Base-by-base conservation (phyloP, 83 land plant species). In the Larix sibirica region DNA sequence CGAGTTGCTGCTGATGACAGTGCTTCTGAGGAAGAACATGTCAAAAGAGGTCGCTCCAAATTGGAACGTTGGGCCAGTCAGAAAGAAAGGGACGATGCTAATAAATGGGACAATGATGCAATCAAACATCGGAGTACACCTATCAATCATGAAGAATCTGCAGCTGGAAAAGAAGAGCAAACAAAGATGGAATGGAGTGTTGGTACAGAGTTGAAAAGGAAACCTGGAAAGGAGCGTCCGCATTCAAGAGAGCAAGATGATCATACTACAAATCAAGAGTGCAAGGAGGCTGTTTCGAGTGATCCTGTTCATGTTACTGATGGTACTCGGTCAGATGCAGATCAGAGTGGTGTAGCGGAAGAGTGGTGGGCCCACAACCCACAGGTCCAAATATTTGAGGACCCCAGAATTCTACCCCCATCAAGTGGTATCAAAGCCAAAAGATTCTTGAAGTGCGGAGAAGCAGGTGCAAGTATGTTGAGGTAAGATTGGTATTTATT, bases 61-160 rank as follows among this genome's bases (percentile, higher is more conserved):
- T 82, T 96, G 69, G 99, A 96, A 77, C 94, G 99, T 18, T 96
- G 99, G 99, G 84, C 91, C 8, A 95, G 99, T 85, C 93, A 95
- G 75, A 90, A 88, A 75, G 99, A 96, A 73, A 85, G 91, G 82
- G 96, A 92, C 68, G 82, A 56, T 38, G 62, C 63, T 62, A 83
- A 80, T 77, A 60, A 0, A 16, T 84, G 85, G 81, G 87, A 88
- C 3, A 81, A 64, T 56, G 86, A 80, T 62, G 79, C 36, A 82
- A 74, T 58, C 23, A 76, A 70, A 62, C 81, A 40, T 68, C 63
- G 79, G 2, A 77, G 61, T n/a, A 66, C 62, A 17, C 56, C 77
- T 81, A 71, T 36, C 13, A 85, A 76, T 78, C 77, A 69, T 26
- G 63, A 80, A 33, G 54, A 77, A 62, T 26, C 65, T 20, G 31